phyloP scores from a whole-genome alignment of 148 eudicot species.

The Vaccinium darrowii region DNA sequence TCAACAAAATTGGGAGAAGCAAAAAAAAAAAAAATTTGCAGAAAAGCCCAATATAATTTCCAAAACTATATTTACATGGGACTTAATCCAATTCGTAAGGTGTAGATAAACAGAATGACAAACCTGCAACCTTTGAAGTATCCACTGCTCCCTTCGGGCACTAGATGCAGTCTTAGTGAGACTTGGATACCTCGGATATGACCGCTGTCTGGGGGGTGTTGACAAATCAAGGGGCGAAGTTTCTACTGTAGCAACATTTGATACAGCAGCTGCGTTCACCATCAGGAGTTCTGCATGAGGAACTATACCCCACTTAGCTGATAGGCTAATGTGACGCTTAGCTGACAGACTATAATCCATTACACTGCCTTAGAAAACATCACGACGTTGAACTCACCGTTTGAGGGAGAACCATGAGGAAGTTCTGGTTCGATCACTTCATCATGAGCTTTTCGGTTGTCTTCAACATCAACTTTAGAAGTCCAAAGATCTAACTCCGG shows the following conservation, averaged over 20 bases:
- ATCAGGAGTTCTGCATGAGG: slow-evolving; percentile 32
- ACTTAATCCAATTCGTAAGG: too few relatives aligned
- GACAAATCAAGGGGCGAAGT: slow-evolving; percentile 32
- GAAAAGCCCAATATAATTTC: too few relatives aligned
- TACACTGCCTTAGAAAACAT: slow-evolving; percentile 30
- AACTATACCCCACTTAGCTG: slow-evolving; percentile 7
- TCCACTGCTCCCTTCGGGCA: slow-evolving; percentile 72
- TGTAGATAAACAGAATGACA: too few relatives aligned
- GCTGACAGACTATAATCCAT: slow-evolving; percentile 23
- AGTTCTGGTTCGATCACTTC: slow-evolving; percentile 34
- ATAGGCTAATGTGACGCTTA: slow-evolving; percentile 1
- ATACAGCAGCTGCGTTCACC: slow-evolving; percentile 21
- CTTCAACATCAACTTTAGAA: slow-evolving; percentile 30
- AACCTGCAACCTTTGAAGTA: slow-evolving; percentile 80
- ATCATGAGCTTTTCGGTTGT: slow-evolving; percentile 23
- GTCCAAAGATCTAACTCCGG: slow-evolving; percentile 31
- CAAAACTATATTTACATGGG: too few relatives aligned
- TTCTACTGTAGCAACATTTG: slow-evolving; percentile 33
- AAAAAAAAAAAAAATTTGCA: too few relatives aligned
- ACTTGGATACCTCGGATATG: slow-evolving; percentile 71
- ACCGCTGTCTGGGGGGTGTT: slow-evolving; percentile 46
- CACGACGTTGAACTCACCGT: slow-evolving; percentile 28
- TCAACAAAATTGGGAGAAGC: too few relatives aligned
- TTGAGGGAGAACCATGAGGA: slow-evolving; percentile 26
- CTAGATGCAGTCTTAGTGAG: slow-evolving; percentile 45